Evolutionary conservation across 2,329 filamentous ascomycete species (phyloP), one percentile per base, ranked within the genome.

Genomic region (Trichoderma pleuroti): DNA sequence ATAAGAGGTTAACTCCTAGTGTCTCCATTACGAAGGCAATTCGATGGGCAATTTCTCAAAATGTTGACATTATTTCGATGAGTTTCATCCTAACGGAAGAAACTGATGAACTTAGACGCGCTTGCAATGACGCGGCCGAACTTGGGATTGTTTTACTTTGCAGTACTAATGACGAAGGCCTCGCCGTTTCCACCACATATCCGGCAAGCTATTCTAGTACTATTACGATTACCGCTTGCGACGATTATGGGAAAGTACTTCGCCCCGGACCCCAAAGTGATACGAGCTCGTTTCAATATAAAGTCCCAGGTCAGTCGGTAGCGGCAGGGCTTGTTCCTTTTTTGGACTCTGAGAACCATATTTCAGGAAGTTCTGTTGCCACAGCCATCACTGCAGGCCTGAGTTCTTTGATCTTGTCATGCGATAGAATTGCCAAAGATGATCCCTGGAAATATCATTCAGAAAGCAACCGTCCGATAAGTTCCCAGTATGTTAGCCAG

Each of bases 1-100:
- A 8, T 16, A 16, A 7, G 34, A 16, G 34, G 34, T 5, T 36
- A 16, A 36, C 2, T 8, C 12, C 12, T 36, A 7, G 12, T 36
- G 34, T 1, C 34, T 12, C 14, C 24, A 1, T 36, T 34, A 14
- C 0, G 2, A 18, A 63, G 60, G 60, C 60, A 30, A 30, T 63
- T 3, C 1, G 2, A n/a, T 63, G 60, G 60, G 60, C 60, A 12
- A 46, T 63, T 8, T 10, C 18, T n/a, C 24, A 16, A 30, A 7
- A 63, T 1, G 60, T 63, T 11, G 60, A 63, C 21, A 49, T 49
- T 11, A 63, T 63, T 32, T 63, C 60, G 16, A 63, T 63, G 60
- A 63, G 60, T 18, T 46, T 63, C 16, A 26, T 39, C 10, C 30
- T 63, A 5, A 10, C 28, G 8, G 60, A 63, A 4, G 16, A n/a